Conservation (phyloP, 2,329 filamentous ascomycete genomes). For the Hansfordia pulvinata region DNA sequence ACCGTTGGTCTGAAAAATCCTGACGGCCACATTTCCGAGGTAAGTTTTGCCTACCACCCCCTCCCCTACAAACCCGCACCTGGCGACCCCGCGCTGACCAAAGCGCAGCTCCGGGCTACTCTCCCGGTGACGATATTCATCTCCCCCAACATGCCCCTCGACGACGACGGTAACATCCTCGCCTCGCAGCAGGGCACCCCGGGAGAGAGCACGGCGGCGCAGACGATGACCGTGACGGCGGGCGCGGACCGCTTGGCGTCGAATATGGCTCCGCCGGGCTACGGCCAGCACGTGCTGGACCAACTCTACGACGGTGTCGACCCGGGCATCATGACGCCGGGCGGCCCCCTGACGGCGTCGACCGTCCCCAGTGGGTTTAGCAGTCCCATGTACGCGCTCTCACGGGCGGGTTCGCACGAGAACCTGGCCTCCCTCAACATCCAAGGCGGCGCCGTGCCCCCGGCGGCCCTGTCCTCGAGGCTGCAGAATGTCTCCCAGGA, state of each 20-base stretch:
- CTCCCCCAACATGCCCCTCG: conserved; percentile 80
- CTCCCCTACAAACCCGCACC: conserved; percentile 1
- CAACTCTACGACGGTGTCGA: conserved; percentile 84
- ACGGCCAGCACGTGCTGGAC: conserved; percentile 81
- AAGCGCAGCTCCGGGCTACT: conserved; percentile 61
- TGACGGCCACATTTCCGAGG: conserved; percentile 86
- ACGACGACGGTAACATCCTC: conserved; percentile 72
- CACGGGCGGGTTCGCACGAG: conserved; percentile 66
- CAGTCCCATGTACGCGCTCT: conserved; percentile 63
- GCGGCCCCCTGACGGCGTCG: conserved; percentile 1
- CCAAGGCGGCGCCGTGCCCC: conserved; percentile 28
- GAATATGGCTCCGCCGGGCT: conserved; percentile 74
- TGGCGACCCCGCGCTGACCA: conserved; percentile 5
- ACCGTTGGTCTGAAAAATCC: conserved; percentile 87
- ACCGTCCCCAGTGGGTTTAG: conserved; percentile 54
- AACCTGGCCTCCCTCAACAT: conserved; percentile 55
- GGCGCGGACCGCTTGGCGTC: conserved; percentile 42
- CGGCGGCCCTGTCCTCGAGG: conserved; percentile 45
- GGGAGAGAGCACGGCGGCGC: too few relatives aligned
- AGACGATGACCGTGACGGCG: conserved; percentile 18
- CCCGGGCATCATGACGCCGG: conserved; percentile 58
- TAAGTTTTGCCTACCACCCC: conserved; percentile 22
- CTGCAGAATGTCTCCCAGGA: conserved; percentile 57
- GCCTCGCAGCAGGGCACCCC: conserved; percentile 40
- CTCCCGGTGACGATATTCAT: conserved; percentile 90